phyloP scores from a whole-genome alignment of 108 stramenopile species.

The Nitzschia palea region DNA sequence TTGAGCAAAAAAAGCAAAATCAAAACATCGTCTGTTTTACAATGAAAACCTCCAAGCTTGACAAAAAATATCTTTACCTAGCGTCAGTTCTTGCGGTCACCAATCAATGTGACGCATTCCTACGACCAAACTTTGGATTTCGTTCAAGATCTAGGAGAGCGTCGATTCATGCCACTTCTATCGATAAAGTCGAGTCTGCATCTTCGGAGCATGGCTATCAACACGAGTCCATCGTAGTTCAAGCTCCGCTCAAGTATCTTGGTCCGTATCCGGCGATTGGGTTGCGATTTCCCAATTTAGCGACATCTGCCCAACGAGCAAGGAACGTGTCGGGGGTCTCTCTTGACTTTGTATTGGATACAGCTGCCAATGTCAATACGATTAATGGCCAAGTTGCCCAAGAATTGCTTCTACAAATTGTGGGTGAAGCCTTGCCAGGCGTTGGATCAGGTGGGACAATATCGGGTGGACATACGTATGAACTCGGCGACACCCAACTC shows the following conservation, averaged over 20 bases:
- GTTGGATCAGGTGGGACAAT: slow-evolving; percentile 55
- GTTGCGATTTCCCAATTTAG: slow-evolving; percentile 65
- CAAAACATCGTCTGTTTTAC: no score
- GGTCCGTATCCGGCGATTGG: slow-evolving; percentile 72
- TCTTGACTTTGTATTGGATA: slow-evolving; percentile 76
- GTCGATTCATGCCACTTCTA: no score
- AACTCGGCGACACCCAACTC: slow-evolving; percentile 70
- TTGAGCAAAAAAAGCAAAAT: no score
- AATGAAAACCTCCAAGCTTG: no score
- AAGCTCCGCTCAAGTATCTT: slow-evolving; percentile 61
- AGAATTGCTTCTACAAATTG: slow-evolving; percentile 52
- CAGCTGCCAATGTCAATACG: slow-evolving; percentile 77
- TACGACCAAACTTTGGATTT: no score
- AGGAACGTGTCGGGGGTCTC: slow-evolving; percentile 59
- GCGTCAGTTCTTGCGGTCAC: no score
- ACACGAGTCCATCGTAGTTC: slow-evolving; percentile 19
- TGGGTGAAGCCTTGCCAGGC: slow-evolving; percentile 57
- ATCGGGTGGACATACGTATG: slow-evolving; percentile 57
- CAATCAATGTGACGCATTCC: no score
- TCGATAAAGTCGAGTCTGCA: no score
- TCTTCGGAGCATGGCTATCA: no score
- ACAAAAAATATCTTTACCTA: no score
- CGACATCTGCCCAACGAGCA: slow-evolving; percentile 60
- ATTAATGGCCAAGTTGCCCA: slow-evolving; percentile 62
- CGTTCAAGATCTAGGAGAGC: no score